Base-by-base conservation (phyloP, 768 basidiomycete species). In the Tulasnella sp. region DNA sequence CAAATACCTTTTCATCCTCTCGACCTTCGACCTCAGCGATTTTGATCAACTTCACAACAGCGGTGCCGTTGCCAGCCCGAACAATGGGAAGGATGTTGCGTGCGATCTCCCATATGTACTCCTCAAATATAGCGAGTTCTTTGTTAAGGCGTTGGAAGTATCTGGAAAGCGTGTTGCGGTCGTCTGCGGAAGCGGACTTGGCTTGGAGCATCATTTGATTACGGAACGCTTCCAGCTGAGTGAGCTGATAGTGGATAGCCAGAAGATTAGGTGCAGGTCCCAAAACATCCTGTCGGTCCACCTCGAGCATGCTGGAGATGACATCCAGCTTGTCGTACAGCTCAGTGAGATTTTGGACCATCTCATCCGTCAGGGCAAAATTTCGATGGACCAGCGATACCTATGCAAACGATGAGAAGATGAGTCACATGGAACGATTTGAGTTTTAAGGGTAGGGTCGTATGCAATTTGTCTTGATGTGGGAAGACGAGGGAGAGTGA, bases 121-220 rank as follows among this genome's bases (percentile, higher is more conserved):
- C 88, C 83, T 99, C 95, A 84, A 99, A 99, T 27, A 90, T 90
- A 36, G 90, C 87, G 36, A 96, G 92, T 81, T 96, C 88, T 78
- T 88, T 90, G 80, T 94, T 93, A 14, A 99, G 87, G 21, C 93
- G 91, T 84, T 95, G 94, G 83, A 99, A 98, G 88, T 92, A 92
- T 74, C 91, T 89, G 9, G 89, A 87, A 48, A 95, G 87, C 16
- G 93, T 95, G 58, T 87, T 86, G 77, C 92, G 90, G 4, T 92
- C 91, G 58, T 89, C 87, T 0, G 90, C 86, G 19, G 92, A 91
- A 7, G 93, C 92, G 80, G 92, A 90, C 86, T 96, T 97, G 21
- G 97, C 97, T 84, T 95, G 93, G 82, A 96, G 95, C 88, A 98
- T 90, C 16, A 96, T 96, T 84, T 97, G 92, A 83, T 98, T 99